Base-by-base conservation (phyloP, 1,284 basidiomycete species). In the Microstroma glucosiphilum region DNA sequence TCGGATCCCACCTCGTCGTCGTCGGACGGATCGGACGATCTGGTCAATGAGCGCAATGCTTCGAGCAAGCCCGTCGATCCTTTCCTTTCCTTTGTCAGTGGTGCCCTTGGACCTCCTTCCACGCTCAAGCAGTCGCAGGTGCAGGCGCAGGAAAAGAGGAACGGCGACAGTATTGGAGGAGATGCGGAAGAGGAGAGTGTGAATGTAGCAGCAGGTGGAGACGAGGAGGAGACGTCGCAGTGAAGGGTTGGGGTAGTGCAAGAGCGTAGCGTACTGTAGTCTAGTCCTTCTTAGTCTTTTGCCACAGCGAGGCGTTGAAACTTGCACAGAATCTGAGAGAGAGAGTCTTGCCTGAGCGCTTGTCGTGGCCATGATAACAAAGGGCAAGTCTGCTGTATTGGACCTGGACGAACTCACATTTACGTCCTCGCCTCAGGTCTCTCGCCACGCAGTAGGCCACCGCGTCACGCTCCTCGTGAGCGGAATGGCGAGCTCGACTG, bases 11-110 rank as follows among this genome's bases (percentile, higher is more conserved):
- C 30, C 30, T 37, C 30, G 3, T 37, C 30, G 30, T 37, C 30
- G 30, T 37, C 30, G 6, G 43, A 48, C 6, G 43, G 43, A 17
- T 17, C 43, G 3, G 43, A 21, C 12, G 43, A 17, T 6, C 17
- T 17, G 17, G 43, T 12, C 6, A 3, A 21, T 12, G 43, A 48
- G 43, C 17, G 43, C 21, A 21, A 21, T 6, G 43, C 15, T 48
- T n/a, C 43, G 17, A 21, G 17, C 43, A 48, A 48, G 43, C 21
- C 43, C 43, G 43, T 48, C 43, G 58, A 61, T 30, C 48, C 40
- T 21, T 56, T 59, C 49, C 43, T 43, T 6, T 40, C 49, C 17
- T 53, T 40, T 37, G 48, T 57, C 19, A 54, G 51, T 26, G 13
- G 15, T 25, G 25, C 19, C 17, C 51, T 54, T 8, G 51, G 51